Base-by-base conservation (phyloP, 139 green algal genomes). In the Tetradesmus obliquus region DNA sequence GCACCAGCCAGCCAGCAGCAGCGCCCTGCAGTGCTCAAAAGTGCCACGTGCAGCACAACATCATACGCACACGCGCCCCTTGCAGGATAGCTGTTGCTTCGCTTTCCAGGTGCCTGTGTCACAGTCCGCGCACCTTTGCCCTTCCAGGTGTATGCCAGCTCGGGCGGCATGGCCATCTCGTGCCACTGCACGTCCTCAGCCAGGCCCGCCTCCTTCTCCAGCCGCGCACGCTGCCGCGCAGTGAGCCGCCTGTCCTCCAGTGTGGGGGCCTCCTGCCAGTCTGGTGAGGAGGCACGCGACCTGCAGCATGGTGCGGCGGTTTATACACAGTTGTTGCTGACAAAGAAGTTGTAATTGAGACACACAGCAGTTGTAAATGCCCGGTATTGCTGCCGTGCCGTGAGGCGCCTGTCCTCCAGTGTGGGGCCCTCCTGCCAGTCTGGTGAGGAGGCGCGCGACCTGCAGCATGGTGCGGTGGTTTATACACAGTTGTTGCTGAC, bases 141-240 rank as follows among this genome's bases (percentile, higher is more conserved):
- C 79, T 88, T 88, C 81, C 80, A 92, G 51, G 60, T 92, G 80
- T 92, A 92, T 45, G 66, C 57, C 19, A 92, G 88, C 51, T 92
- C 80, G 20, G 79, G 13, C 10, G 80, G 88, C 81, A 92, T 55
- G 45, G 54, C 53, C 80, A 92, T 87, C 55, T 92, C 88, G 17
- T 82, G 58, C 88, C 88, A 92, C 60, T 82, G 51, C 60, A 88
- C 62, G 22, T 92, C 88, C 19, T 71, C 80, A 45, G 81, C 80
- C 24, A 82, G 7, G 12, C 88, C 88, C 24, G 81, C 60, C 76
- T 92, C 88, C 62, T 92, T 87, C 53, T 92, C 60, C 17, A 92
- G 54, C 51, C 60, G 72, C 2, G 79, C 79, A 17, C 79, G 79
- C 81, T 92, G 88, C 10, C 88, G 80, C 7, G 80, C 80, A 22